Conservation (phyloP, 352 stramenopile species). For the Thalassiosira mediterranea region DNA sequence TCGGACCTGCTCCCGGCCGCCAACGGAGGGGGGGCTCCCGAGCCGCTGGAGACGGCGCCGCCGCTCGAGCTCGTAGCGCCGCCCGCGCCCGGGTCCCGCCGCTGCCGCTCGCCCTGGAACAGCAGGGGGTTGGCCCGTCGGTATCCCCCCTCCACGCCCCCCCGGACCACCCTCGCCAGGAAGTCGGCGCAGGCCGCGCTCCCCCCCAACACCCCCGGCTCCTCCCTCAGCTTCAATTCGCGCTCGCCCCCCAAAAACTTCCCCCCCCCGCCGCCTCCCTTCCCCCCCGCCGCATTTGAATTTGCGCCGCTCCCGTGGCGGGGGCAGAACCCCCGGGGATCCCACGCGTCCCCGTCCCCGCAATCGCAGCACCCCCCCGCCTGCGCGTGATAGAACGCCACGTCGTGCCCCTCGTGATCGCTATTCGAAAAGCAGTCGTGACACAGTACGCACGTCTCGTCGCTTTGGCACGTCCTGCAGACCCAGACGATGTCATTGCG, state of each 20-base stretch:
- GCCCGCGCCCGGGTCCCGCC: too few relatives aligned
- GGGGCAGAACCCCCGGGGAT: constrained; percentile 88
- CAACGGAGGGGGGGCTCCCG: too few relatives aligned
- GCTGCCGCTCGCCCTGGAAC: too few relatives aligned
- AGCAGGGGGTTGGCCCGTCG: constrained; percentile 43
- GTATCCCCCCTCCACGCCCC: constrained; percentile 55
- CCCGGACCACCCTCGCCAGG: constrained; percentile 58
- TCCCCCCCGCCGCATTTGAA: too few relatives aligned
- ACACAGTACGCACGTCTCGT: constrained; percentile 97
- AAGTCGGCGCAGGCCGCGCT: constrained; percentile 71
- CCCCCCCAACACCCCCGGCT: constrained; percentile 54
- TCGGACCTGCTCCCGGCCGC: constrained; percentile 1
- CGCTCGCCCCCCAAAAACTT: too few relatives aligned
- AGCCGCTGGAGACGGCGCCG: background rate
- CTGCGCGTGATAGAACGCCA: constrained; percentile 86
- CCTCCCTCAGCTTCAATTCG: constrained; percentile 13
- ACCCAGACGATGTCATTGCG: constrained; percentile 94
- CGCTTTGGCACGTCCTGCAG: constrained; percentile 74
- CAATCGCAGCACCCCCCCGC: constrained; percentile 97
- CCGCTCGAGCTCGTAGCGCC: constrained; percentile 7
- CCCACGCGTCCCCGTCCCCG: constrained; percentile 96
- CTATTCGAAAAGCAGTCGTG: constrained; percentile 94
- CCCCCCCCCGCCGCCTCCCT: too few relatives aligned
- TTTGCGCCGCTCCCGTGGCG: too few relatives aligned
- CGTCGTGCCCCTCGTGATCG: constrained; percentile 89